Evolutionary conservation across 2,329 filamentous ascomycete genomes (phyloP), one percentile per base, ranked within the genome.

Genomic region (Fusarium nematophilum): DNA sequence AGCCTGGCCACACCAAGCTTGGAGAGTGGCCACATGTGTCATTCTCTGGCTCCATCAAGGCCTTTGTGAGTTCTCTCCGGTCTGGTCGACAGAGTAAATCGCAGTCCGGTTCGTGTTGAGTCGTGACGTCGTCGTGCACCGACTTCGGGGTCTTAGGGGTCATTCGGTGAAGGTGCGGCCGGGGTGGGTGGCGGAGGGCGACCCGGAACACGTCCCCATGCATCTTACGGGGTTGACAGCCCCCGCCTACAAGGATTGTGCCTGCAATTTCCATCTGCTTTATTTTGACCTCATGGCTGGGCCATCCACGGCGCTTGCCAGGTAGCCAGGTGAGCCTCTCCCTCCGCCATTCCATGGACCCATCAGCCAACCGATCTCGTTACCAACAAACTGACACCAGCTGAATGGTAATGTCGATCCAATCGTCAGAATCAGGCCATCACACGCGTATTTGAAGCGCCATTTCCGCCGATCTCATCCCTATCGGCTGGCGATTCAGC

Each of bases 181-280:
- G n/a, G n/a, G n/a, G n/a, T n/a, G n/a, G n/a, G n/a, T n/a, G n/a
- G n/a, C 37, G 14, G 31, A n/a, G 25, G 17, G 27, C 17, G n/a
- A n/a, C n/a, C n/a, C n/a, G n/a, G n/a, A n/a, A n/a, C n/a, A n/a
- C n/a, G n/a, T n/a, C n/a, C n/a, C n/a, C n/a, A 49, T 49, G 45
- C 45, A 40, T 30, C 33, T 31, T 26, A 9, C 45, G 45, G 43
- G 43, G 43, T 37, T n/a, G 14, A 11, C 17, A 21, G 23, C 34
- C 27, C 34, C 45, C 29, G n/a, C n/a, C 36, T 49, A 49, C 25
- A 49, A 49, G 34, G 45, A 42, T 49, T n/a, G 25, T 17, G 25
- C 25, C 13, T 26, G 17, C 26, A 14, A 47, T 30, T 40, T 26
- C 36, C 34, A 21, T 9, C 34, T 39, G 34, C 34, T 39, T 37